phyloP scores from a whole-genome alignment of 352 stramenopile species.

The Phytophthora colocasiae region DNA sequence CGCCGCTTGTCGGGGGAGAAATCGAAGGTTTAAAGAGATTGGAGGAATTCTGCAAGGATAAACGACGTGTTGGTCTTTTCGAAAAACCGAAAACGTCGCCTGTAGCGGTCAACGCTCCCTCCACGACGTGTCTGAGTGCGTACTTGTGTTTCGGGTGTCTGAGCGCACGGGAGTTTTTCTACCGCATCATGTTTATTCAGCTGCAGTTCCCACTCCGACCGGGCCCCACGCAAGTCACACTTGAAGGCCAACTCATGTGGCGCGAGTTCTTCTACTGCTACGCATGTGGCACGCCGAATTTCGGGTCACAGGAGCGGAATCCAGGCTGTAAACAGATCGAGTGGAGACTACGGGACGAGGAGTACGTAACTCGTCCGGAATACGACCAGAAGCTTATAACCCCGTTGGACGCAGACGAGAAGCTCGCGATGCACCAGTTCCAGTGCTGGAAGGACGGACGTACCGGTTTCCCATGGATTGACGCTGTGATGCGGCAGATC shows the following conservation, averaged over 20 bases:
- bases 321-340: slow-evolving; percentile 84
- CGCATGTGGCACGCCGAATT: slow-evolving; percentile 70
- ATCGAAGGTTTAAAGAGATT: slow-evolving; percentile 55
- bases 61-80: slow-evolving; percentile 90
- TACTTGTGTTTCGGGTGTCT: slow-evolving; percentile 94
- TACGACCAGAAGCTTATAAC: slow-evolving; percentile 1
- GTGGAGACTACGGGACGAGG: slow-evolving; percentile 54
- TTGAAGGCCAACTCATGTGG: slow-evolving; percentile 96
- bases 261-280: slow-evolving; percentile 95
- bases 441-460: slow-evolving; percentile 92
- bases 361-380: slow-evolving; percentile 27
- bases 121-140: slow-evolving; percentile 94
- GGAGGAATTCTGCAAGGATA: slow-evolving; percentile 63
- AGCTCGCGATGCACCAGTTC: slow-evolving; percentile 62
- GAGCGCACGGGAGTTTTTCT: slow-evolving; percentile 78
- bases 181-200: slow-evolving; percentile 86
- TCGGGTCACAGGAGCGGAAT: slow-evolving; percentile 92
- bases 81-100: slow-evolving; percentile 97
- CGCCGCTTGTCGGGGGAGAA: slow-evolving; percentile 67
- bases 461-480: slow-evolving; percentile 98
- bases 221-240: slow-evolving; percentile 83
- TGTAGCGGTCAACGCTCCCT: slow-evolving; percentile 79
- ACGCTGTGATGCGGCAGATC: slow-evolving; percentile 95
- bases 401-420: slow-evolving; percentile 44
- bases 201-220: slow-evolving; percentile 89